Conservation (phyloP, 805 yeast genomes). For the Suhomyces faveliae region DNA sequence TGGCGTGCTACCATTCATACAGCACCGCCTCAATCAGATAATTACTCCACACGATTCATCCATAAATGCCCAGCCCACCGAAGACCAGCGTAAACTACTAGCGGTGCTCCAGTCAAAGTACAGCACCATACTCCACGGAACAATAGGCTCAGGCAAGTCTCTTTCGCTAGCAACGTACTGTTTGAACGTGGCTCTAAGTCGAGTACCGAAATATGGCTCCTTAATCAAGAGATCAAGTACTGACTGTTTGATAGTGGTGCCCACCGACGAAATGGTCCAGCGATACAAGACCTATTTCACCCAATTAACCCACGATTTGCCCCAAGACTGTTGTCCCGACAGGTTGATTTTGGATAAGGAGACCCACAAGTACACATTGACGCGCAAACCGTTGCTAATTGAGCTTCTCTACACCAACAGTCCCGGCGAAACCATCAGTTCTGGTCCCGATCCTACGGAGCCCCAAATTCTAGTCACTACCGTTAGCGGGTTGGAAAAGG, state of each 20-base stretch:
- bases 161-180: constrained; percentile 18
- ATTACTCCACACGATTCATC: constrained; percentile 3
- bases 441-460: constrained; percentile 1
- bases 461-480: constrained; percentile 23
- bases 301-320: constrained; percentile 17
- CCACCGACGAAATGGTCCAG: constrained; percentile 20
- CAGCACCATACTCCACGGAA: constrained; percentile 15
- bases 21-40: constrained; percentile 16
- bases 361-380: constrained; percentile 9
- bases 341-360: constrained; percentile 8
- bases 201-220: constrained; percentile 18
- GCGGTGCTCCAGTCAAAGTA: constrained; percentile 16
- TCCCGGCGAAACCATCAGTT: background rate
- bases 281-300: constrained; percentile 14
- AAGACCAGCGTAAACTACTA: constrained; percentile 20
- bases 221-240: constrained; percentile 9
- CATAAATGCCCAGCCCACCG: constrained; percentile 17
- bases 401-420: constrained; percentile 12
- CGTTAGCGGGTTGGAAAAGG: constrained; percentile 10
- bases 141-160: constrained; percentile 21
- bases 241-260: constrained; percentile 24
- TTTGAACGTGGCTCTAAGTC: constrained; percentile 17
- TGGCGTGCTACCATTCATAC: constrained; percentile 25
- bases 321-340: constrained; percentile 24
- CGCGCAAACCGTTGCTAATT: constrained; percentile 18